Evolutionary conservation across 306 rosid genomes (phyloP), one percentile per base, ranked within the genome.

Genomic region (Mimosa bimucronata): DNA sequence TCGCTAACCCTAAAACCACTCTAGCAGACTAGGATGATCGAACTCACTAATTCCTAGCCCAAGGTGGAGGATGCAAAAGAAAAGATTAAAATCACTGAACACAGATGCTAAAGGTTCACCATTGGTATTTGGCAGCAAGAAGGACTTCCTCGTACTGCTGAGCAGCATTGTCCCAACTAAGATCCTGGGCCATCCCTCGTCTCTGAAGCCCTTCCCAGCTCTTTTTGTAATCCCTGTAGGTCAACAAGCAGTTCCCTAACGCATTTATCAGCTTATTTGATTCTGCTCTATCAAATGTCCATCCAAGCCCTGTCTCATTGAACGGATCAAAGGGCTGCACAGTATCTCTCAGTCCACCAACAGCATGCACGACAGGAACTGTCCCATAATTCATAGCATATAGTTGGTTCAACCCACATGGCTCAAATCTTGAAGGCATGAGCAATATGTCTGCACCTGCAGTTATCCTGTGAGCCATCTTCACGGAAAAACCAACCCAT

Each of bases 341-440:
- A 0, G 99, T 95, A 75, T 95, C 99, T 77, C 86, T 88, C 48
- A 95, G 87, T 72, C 99, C 99, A 16, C 99, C 99, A 11, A 95
- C 99, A 0, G 90, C 92, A 41, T 95, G 99, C n/a, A 95, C 99
- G 9, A 93, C 97, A 9, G 99, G 99, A 74, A 93, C 41, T 1
- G 99, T 95, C 73, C 99, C 98, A 0, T 93, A 95, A 68, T 29
- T 91, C 99, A 95, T 95, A 6, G 99, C 98, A 71, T 95, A 93
- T 23, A 95, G 93, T 83, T 95, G 99, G 84, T 95, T 95, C 83
- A 95, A 76, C 25, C 99, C 99, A 42, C 99, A 95, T 3, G 99
- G 99, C 83, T 95, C 99, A 23, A 95, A 95, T 77, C 98, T 90
- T 31, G 99, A 95, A 0, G 99, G 99, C 99, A 95, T 95, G 74